Evolutionary conservation across 345 rosid genomes (phyloP).

Genomic region (Erysimum cheiranthoides): DNA sequence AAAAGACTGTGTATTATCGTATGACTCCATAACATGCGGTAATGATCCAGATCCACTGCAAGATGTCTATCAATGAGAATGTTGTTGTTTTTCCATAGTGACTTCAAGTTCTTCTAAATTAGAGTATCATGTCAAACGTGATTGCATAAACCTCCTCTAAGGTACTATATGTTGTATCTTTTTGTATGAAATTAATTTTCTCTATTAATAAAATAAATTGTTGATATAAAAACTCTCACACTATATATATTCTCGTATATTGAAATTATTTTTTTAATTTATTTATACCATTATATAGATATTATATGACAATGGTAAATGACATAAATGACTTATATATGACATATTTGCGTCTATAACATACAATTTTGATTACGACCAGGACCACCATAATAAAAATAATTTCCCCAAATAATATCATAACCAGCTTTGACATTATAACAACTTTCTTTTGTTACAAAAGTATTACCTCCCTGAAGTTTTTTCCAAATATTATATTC

Average conservation of each 20-base stretch:
- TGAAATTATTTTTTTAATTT: background rate
- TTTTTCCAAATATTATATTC: background rate
- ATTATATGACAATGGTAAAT: background rate
- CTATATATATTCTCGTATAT: background rate
- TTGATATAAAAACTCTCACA: background rate
- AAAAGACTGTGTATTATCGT: no score
- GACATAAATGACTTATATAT: background rate
- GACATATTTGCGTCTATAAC: background rate
- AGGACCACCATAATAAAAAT: slow-evolving; percentile 61
- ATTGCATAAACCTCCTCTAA: no score
- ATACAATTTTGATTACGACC: slow-evolving; percentile 54
- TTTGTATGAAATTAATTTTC: no score
- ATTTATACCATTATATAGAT: background rate
- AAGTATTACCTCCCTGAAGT: slow-evolving; percentile 15
- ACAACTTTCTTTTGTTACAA: slow-evolving; percentile 50
- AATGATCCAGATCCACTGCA: no score
- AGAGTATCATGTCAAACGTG: no score
- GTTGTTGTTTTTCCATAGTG: no score
- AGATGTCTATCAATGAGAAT: no score
- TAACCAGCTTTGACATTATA: slow-evolving; percentile 49
- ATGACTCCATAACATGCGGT: no score
- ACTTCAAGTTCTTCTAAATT: no score
- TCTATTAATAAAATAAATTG: background rate
- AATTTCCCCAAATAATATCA: slow-evolving; percentile 46
- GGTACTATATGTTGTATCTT: no score